These are phyloP conservation scores for Begonia fuchsioides DNA, from an alignment of 306 rosid species.

Conservation along the genomic window DNA sequence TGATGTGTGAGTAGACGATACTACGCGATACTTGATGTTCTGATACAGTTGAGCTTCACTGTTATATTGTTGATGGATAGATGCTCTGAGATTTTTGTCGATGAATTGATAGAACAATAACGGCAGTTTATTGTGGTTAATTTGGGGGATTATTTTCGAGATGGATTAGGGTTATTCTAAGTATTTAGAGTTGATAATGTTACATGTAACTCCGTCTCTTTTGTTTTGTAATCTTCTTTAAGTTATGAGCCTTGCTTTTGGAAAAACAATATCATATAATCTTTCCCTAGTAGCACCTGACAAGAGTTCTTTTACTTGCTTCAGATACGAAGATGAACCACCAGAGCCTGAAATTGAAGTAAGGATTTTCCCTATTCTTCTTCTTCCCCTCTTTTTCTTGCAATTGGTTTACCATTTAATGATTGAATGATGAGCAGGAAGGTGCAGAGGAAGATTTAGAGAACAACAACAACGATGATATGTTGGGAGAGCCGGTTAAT, in stretches of 20 bases:
- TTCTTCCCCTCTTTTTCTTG: neutral
- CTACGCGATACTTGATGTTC: too few relatives aligned
- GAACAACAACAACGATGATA: conserved; percentile 41
- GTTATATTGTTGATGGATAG: too few relatives aligned
- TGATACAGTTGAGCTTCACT: too few relatives aligned
- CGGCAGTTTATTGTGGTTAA: too few relatives aligned
- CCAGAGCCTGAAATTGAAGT: conserved; percentile 85
- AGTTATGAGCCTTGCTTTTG: too few relatives aligned
- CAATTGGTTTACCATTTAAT: conserved; percentile 2
- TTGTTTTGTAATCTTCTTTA: too few relatives aligned
- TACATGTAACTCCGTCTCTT: neutral
- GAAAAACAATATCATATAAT: neutral
- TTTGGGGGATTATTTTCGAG: too few relatives aligned
- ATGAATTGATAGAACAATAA: too few relatives aligned
- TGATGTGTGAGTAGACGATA: too few relatives aligned
- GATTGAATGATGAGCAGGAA: conserved; percentile 36
- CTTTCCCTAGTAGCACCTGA: neutral
- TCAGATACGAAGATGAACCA: conserved; percentile 84
- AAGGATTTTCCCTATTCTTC: neutral
- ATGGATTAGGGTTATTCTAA: too few relatives aligned
- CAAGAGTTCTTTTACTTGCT: neutral
- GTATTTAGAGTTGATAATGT: neutral
- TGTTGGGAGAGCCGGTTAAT: conserved; percentile 45
- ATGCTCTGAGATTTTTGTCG: too few relatives aligned
- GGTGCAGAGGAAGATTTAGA: conserved; percentile 81